Base-by-base conservation (phyloP, 169 alveolate genomes). In the Eimeria acervulina region DNA sequence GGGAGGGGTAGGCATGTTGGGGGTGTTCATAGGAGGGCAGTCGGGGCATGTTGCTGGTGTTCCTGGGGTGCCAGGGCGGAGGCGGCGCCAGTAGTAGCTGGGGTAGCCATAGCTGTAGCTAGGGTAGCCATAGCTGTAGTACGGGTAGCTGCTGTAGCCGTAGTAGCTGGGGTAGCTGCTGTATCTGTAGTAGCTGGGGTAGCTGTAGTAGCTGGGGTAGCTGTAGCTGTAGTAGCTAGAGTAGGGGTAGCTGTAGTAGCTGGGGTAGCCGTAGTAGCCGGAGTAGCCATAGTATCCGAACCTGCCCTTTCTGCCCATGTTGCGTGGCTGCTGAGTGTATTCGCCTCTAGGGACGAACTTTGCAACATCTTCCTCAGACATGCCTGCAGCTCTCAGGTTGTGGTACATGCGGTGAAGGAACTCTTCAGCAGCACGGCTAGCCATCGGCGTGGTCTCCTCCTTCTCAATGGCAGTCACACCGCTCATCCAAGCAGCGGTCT, bases 231-330 rank as follows among this genome's bases (percentile, higher is more conserved):
- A 76, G 23, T 76, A 76, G 26, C 19, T 6, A 13, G 44, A n/a
- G 33, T 76, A 76, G 31, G 38, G 10, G 61, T 40, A 38, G 87
- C 61, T 21, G 87, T 40, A 38, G 59, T 8, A 12, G 81, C 21
- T 8, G 1, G 87, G 87, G 61, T 36, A 42, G 61, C 33, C 19
- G 33, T 76, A 76, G 90, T 81, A 81, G 70, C 55, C 23, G 17
- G 68, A 23, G 31, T 81, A 81, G 40, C 90, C 70, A 28, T 81
- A 81, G 44, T 78, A 78, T 8, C 26, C 59, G 90, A 10, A 12
- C 23, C 70, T 31, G 70, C 90, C 90, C 90, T n/a, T 81, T 31
- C 70, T 40, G 42, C 90, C 90, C 90, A 81, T 81, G 36, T 76
- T 76, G n/a, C 87, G 59, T 2, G 59, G 0, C 61, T 76, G 87